phyloP scores from a whole-genome alignment of 2,329 filamentous ascomycete genomes.

The Penicillium sp. region DNA sequence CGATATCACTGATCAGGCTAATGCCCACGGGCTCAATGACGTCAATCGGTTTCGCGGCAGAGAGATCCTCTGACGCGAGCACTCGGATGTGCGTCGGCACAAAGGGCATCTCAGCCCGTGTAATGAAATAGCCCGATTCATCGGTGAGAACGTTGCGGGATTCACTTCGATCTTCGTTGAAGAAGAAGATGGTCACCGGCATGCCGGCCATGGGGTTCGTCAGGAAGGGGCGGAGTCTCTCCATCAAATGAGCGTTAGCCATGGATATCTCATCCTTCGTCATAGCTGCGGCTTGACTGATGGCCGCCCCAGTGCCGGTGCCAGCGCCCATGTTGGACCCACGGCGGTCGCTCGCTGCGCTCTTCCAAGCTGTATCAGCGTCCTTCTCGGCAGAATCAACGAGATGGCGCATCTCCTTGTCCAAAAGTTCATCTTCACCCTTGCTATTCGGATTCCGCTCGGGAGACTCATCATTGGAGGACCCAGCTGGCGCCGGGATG shows the following conservation, averaged over 20 bases:
- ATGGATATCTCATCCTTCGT: conserved; percentile 67
- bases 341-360: conserved; percentile 44
- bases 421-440: conserved; percentile 61
- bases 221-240: conserved; percentile 81
- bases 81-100: conserved; percentile 84
- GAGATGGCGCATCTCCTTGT: conserved; percentile 70
- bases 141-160: conserved; percentile 81
- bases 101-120: conserved; percentile 78
- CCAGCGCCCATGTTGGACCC: conserved; percentile 38
- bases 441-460: conserved; percentile 33
- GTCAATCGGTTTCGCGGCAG: conserved; percentile 69
- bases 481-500: conserved; percentile 60
- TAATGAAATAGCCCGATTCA: conserved; percentile 78
- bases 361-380: conserved; percentile 62
- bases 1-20: conserved; percentile 93
- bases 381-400: conserved; percentile 65
- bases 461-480: conserved; percentile 25
- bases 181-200: conserved; percentile 90
- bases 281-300: conserved; percentile 41
- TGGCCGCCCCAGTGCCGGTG: conserved; percentile 25
- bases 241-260: conserved; percentile 83
- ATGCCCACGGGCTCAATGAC: conserved; percentile 74
- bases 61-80: conserved; percentile 77
- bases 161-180: conserved; percentile 74
- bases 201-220: conserved; percentile 70